Evolutionary conservation across 2,329 filamentous ascomycete species (phyloP).

Genomic region (Ophiostoma himal-ulmi): DNA sequence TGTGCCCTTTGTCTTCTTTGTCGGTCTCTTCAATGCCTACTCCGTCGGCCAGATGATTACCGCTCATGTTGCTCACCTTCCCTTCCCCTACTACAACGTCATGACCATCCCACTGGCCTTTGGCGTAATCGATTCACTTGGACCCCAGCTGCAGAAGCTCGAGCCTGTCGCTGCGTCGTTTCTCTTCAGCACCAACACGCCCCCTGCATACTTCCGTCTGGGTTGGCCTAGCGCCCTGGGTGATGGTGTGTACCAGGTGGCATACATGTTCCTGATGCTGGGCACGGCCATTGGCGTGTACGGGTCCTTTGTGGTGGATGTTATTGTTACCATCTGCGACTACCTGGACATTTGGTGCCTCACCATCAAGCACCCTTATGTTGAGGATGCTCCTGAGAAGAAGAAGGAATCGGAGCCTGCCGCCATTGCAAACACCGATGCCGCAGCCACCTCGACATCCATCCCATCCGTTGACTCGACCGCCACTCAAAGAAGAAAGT

Average conservation of each 20-base stretch:
- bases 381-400: constrained; percentile 34
- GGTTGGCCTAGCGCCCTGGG: constrained; percentile 75
- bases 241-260: constrained; percentile 76
- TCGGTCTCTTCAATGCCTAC: constrained; percentile 88
- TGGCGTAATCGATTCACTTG: constrained; percentile 74
- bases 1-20: constrained; percentile 83
- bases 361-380: constrained; percentile 81
- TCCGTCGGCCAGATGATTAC: constrained; percentile 94
- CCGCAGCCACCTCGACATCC: constrained; percentile 12
- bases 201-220: constrained; percentile 28
- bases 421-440: neutral
- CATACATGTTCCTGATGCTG: constrained; percentile 73
- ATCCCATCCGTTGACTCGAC: neutral
- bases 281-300: constrained; percentile 86
- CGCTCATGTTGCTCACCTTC: constrained; percentile 79
- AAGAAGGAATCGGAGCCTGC: neutral
- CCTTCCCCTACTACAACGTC: constrained; percentile 88
- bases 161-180: constrained; percentile 31
- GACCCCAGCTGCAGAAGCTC: constrained; percentile 56
- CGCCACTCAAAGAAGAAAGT: constrained; percentile 16
- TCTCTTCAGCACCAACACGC: constrained; percentile 17
- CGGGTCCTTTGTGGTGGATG: constrained; percentile 92
- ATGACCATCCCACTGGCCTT: constrained; percentile 70
- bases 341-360: constrained; percentile 98
- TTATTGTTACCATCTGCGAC: constrained; percentile 96